These are phyloP conservation scores for Solanum chiquidenum DNA, from an alignment of 257 asterid genomes.

Conservation along the genomic window DNA sequence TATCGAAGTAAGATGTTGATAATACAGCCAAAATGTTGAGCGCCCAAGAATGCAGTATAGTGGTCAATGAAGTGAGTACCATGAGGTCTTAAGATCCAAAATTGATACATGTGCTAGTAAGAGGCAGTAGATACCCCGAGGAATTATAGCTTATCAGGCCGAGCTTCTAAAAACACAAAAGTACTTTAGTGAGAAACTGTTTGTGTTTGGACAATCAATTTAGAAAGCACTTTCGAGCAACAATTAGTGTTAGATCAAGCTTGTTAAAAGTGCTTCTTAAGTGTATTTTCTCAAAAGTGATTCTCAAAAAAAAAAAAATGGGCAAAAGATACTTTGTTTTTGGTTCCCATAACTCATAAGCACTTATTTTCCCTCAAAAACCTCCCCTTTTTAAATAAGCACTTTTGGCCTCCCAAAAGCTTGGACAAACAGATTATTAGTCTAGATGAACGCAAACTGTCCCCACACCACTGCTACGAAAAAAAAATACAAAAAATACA, in stretches of 20 bases:
- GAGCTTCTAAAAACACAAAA: not conserved
- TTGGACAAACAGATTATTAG: not conserved
- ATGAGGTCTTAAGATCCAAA: not conserved
- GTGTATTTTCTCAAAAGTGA: not conserved
- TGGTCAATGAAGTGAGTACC: not conserved
- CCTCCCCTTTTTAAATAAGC: not conserved
- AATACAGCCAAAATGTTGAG: not conserved
- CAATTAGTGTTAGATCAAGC: not conserved
- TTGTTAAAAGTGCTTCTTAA: not conserved
- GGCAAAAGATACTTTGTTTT: not conserved
- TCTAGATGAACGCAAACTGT: not conserved
- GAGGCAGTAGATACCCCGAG: not conserved
- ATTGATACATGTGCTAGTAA: not conserved
- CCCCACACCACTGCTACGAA: not conserved
- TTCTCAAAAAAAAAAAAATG: not conserved
- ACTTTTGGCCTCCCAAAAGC: not conserved
- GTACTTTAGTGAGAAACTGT: not conserved
- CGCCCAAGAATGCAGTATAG: not conserved
- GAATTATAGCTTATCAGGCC: not conserved
- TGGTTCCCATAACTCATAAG: not conserved
- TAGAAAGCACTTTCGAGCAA: not conserved
- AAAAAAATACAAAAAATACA: not conserved
- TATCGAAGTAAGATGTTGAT: not conserved
- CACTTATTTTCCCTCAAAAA: not conserved
- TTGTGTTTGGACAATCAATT: not conserved